Evolutionary conservation across 805 yeast genomes (phyloP).

Genomic region (Cyberlindnera petersonii): DNA sequence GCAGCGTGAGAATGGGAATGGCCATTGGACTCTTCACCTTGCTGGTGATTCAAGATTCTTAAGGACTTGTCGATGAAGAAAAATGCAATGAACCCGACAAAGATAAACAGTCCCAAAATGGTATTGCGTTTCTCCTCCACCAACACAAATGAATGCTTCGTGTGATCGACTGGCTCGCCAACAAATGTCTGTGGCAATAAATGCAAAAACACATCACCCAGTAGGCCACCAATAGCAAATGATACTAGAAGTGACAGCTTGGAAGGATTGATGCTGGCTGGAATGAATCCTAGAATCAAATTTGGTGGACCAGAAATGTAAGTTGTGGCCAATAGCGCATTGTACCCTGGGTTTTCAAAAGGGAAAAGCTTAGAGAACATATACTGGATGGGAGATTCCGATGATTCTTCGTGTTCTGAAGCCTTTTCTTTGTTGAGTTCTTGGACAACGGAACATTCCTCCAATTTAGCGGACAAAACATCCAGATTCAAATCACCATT

Average conservation of each 20-base stretch:
- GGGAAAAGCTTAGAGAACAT: slow-evolving; percentile 44
- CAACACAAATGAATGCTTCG: slow-evolving; percentile 40
- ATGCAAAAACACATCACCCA: slow-evolving; percentile 74
- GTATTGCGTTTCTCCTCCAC: slow-evolving; percentile 49
- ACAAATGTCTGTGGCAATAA: slow-evolving; percentile 64
- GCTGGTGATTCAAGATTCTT: slow-evolving; percentile 43
- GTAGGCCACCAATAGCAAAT: slow-evolving; percentile 71
- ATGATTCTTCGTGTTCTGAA: slow-evolving; percentile 23
- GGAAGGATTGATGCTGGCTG: slow-evolving; percentile 50
- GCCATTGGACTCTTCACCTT: slow-evolving; percentile 20
- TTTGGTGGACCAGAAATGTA: slow-evolving; percentile 66
- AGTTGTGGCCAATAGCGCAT: slow-evolving; percentile 60
- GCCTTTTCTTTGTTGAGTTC: slow-evolving; percentile 35
- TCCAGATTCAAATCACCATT: slow-evolving; percentile 43
- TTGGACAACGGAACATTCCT: slow-evolving; percentile 38
- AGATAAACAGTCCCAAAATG: slow-evolving; percentile 50
- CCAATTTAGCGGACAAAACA: slow-evolving; percentile 28
- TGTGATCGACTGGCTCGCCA: slow-evolving; percentile 44
- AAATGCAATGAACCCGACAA: slow-evolving; percentile 58
- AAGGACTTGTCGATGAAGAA: slow-evolving; percentile 59
- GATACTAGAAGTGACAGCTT: slow-evolving; percentile 53
- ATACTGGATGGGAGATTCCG: slow-evolving; percentile 31
- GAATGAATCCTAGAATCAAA: slow-evolving; percentile 50
- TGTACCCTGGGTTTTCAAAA: slow-evolving; percentile 52
- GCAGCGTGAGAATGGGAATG: slow-evolving; percentile 40